A percentile compares a stretch with the other conserved stretches of the same genome.
Evolutionary conservation across 352 stramenopile species (phyloP).

Genomic region (Phytophthora pini): DNA sequence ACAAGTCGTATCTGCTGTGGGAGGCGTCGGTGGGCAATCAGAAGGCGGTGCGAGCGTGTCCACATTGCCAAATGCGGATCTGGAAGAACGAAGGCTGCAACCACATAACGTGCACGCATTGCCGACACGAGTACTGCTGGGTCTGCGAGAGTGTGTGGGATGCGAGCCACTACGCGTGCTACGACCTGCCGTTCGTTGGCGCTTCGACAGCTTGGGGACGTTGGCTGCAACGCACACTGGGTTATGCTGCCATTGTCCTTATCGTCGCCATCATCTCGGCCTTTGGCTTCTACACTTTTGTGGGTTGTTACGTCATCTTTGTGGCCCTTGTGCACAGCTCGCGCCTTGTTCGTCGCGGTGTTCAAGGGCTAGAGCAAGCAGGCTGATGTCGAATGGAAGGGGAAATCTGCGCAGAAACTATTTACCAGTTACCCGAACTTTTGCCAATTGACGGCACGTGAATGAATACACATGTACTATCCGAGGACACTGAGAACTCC

Average conservation of each 20-base stretch:
- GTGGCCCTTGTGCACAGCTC: slow-evolving; percentile 29
- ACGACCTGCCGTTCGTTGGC: slow-evolving; percentile 61
- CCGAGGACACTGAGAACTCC: slow-evolving; percentile 2
- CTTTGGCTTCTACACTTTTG: slow-evolving; percentile 65
- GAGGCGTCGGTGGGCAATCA: slow-evolving; percentile 62
- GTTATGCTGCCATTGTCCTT: slow-evolving; percentile 54
- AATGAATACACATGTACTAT: slow-evolving; percentile 13
- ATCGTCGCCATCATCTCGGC: slow-evolving; percentile 61
- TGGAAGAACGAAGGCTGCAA: slow-evolving; percentile 82
- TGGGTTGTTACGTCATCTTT: slow-evolving; percentile 50
- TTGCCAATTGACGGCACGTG: not conserved
- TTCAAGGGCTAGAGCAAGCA: slow-evolving; percentile 4
- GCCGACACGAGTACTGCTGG: slow-evolving; percentile 75
- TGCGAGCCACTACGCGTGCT: slow-evolving; percentile 73
- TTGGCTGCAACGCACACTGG: slow-evolving; percentile 46
- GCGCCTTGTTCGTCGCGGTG: slow-evolving; percentile 11
- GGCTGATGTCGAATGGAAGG: not conserved
- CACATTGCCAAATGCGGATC: slow-evolving; percentile 71
- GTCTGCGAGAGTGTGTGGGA: slow-evolving; percentile 66
- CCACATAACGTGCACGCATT: slow-evolving; percentile 78
- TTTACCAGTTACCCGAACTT: slow-evolving; percentile 12
- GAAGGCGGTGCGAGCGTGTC: slow-evolving; percentile 61
- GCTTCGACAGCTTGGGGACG: slow-evolving; percentile 41
- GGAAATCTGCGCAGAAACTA: slow-evolving; percentile 4
- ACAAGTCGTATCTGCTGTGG: slow-evolving; percentile 67